Evolutionary conservation across 768 basidiomycete species (phyloP).

Genomic region (Rhodotorula graminis): DNA sequence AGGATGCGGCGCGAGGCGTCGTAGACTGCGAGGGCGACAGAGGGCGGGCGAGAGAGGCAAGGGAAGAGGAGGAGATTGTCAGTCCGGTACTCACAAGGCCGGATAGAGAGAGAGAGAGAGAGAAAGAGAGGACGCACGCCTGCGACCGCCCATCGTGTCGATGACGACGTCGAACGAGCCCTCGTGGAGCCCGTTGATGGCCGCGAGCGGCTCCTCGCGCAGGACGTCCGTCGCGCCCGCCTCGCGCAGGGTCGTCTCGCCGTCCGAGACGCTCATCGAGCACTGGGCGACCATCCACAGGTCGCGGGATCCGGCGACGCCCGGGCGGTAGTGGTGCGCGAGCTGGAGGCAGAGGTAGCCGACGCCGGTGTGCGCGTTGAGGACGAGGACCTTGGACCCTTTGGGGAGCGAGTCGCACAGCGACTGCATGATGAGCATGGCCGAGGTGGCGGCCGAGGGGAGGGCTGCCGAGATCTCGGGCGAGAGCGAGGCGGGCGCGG

Average conservation of each 20-base stretch:
- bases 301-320: not conserved
- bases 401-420: slow-evolving; percentile 29
- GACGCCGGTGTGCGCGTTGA: slow-evolving; percentile 40
- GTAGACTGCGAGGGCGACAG: slow-evolving; percentile 28
- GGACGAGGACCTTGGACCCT: slow-evolving; percentile 39
- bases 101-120: too few relatives aligned
- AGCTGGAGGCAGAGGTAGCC: slow-evolving; percentile 41
- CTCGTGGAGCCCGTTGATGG: slow-evolving; percentile 40
- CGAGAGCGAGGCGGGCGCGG: slow-evolving; percentile 36
- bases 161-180: slow-evolving; percentile 43
- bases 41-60: too few relatives aligned
- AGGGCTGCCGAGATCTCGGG: slow-evolving; percentile 41
- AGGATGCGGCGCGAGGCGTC: slow-evolving; percentile 42
- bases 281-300: slow-evolving; percentile 40
- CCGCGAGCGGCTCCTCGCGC: slow-evolving; percentile 40
- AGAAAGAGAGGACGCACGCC: slow-evolving; percentile 13
- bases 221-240: slow-evolving; percentile 40
- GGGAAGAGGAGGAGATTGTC: not conserved
- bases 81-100: too few relatives aligned
- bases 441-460: slow-evolving; percentile 37
- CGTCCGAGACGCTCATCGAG: slow-evolving; percentile 32
- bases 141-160: slow-evolving; percentile 41
- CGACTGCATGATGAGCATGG: slow-evolving; percentile 37
- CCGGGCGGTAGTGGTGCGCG: slow-evolving; percentile 22
- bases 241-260: slow-evolving; percentile 17